Base-by-base conservation (phyloP, 805 yeast species). In the Hanseniaspora hatyaiensis region DNA sequence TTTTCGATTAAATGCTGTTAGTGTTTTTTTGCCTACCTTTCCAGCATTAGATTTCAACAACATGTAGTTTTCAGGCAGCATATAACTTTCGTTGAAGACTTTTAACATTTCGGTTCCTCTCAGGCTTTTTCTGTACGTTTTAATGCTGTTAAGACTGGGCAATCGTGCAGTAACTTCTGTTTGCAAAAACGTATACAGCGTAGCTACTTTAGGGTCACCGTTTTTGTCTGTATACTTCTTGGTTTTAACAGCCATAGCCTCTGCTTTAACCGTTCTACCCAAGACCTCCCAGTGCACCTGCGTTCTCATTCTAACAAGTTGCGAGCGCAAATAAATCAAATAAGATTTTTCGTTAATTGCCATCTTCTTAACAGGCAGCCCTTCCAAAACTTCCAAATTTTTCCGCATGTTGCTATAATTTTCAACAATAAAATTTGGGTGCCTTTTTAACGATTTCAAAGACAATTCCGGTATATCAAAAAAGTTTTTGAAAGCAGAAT, bases 271-370 rank as follows among this genome's bases (percentile, higher is more conserved):
- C 1, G 57, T 41, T 34, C 62, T 47, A 1, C 64, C 63, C 18
- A 56, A 23, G n/a, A 55, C 51, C 4, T 50, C 43, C 64, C 64
- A 60, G 49, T 55, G 61, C 29, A 55, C 57, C 30, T 29, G 41
- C 34, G 59, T 54, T 43, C 56, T 58, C 26, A 59, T 34, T 8
- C 49, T 15, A 11, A 53, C 13, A 2, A 60, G 44, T 24, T 54
- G 56, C 12, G 36, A 40, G 38, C 51, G 55, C 54, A 47, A 18
- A 8, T 32, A 47, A 12, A 34, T 38, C 12, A 16, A n/a, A 34
- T 40, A 28, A 15, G 29, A 13, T 26, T 12, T 41, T 15, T 32
- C 15, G 15, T 24, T 26, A 3, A 20, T 18, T 8, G 12, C 9
- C 3, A 34, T 56, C 53, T 37, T 38, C 53, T 5, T 54, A 18